Percentiles rank a stretch among this genome's conserved stretches.
Conservation (phyloP, 1,284 basidiomycete genomes). For the Ganoderma multipileum region DNA sequence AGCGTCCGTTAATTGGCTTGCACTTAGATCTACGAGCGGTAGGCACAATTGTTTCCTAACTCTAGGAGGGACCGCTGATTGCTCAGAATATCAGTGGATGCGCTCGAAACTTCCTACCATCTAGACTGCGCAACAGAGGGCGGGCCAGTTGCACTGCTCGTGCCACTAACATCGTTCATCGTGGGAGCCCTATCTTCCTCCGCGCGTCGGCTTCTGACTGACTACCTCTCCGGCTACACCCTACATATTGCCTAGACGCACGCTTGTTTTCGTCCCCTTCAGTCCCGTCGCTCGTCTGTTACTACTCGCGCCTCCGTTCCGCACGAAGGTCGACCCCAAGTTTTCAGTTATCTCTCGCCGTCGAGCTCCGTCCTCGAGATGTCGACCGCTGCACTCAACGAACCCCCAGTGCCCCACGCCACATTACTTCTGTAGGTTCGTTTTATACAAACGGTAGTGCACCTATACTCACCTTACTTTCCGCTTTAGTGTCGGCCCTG, state of each 20-base stretch:
- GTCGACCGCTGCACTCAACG: constrained; percentile 8
- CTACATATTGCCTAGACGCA: neutral
- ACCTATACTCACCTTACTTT: neutral
- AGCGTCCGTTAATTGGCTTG: too few species aligned
- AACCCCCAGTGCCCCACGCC: constrained; percentile 10
- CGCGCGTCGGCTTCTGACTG: neutral
- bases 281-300: neutral
- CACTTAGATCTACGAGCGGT: too few species aligned
- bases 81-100: neutral
- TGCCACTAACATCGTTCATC: neutral
- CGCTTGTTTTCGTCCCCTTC: neutral
- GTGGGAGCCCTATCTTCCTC: neutral
- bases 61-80: neutral
- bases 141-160: neutral
- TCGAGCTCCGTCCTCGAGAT: neutral
- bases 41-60: neutral
- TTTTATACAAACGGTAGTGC: neutral
- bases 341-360: neutral
- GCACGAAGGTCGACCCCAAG: neutral
- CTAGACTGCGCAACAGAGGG: neutral
- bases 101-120: neutral
- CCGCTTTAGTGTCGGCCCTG: constrained; percentile 10
- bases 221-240: neutral
- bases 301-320: neutral
- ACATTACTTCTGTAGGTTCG: constrained; percentile 13